Evolutionary conservation across 2,329 filamentous ascomycete genomes (phyloP), one percentile per base, ranked within the genome.

Genomic region (Penicillium glabrum): DNA sequence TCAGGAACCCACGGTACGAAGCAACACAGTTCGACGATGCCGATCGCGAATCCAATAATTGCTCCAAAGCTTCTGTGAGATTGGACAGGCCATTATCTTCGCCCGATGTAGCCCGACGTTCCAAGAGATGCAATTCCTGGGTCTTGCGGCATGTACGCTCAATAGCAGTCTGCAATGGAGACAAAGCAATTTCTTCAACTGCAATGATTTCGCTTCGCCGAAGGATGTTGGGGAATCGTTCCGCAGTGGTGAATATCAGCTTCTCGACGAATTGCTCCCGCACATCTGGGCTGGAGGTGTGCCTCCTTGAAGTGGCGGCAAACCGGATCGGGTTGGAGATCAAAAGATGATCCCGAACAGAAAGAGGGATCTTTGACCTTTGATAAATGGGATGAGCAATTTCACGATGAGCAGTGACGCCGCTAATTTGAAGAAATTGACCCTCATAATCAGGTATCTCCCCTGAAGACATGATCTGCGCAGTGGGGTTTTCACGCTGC

Each of bases 91-190:
- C 84, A 9, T 87, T 84, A 35, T 91, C 86, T 55, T 93, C 90
- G 5, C 89, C 89, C 23, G 90, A 87, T 1, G 81, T 77, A 9
- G 93, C 81, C 49, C 87, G 86, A 71, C 88, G 90, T 71, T 96
- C 91, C 1, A 96, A 79, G 0, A 83, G 76, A 1, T 85, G 80
- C 78, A 98, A 85, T 74, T 98, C 93, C 57, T 90, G 86, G 1
- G 93, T 96, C 79, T 97, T 97, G 57, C 93, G 86, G 66, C 91
- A 88, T 31, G 95, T 93, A 16, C 93, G 87, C 72, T 98, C 93
- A 59, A 98, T 81, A 0, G 89, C 93, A n/a, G 91, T 93, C 74
- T 97, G 89, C 57, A 95, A 80, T 7, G 93, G 87, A 31, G 83
- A 84, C 26, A 97, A 80, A 11, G 82, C 82, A 19, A 91, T 73